Conservation (phyloP, 2,329 filamentous ascomycete genomes). For the Metarhizium sp. region DNA sequence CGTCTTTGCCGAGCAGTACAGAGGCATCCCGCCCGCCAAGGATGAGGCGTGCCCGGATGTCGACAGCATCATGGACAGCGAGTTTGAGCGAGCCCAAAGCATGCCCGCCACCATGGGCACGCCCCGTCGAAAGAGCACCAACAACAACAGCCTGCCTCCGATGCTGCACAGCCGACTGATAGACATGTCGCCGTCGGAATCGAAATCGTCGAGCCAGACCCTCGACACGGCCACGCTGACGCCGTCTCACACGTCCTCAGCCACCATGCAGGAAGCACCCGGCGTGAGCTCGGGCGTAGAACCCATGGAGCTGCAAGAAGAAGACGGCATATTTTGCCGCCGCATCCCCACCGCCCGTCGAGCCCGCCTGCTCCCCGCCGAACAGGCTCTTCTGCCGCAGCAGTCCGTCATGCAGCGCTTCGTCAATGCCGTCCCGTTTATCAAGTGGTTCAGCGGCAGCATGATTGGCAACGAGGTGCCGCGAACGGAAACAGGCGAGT, state of each 20-base stretch:
- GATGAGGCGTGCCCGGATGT: slow-evolving; percentile 54
- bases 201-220: slow-evolving; percentile 44
- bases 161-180: slow-evolving; percentile 28
- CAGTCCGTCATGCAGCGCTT: slow-evolving; percentile 55
- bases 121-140: slow-evolving; percentile 17
- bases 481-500: slow-evolving; percentile 60
- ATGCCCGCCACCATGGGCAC: slow-evolving; percentile 21
- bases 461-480: slow-evolving; percentile 72
- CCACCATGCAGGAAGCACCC: slow-evolving; percentile 26
- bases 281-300: slow-evolving; percentile 13
- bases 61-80: slow-evolving; percentile 25
- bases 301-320: slow-evolving; percentile 19
- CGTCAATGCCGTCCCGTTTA: slow-evolving; percentile 55
- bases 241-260: slow-evolving; percentile 31
- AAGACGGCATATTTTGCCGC: slow-evolving; percentile 42
- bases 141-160: slow-evolving; percentile 21
- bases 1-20: slow-evolving; percentile 63
- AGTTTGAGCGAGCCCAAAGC: slow-evolving; percentile 24
- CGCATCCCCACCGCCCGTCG: slow-evolving; percentile 59
- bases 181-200: slow-evolving; percentile 33
- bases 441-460: slow-evolving; percentile 61
- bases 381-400: slow-evolving; percentile 62
- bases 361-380: slow-evolving; percentile 55
- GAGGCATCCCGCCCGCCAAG: slow-evolving; percentile 51
- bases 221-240: slow-evolving; percentile 47